Base-by-base conservation (phyloP, 148 eudicot species). In the Rhododendron simsii region DNA sequence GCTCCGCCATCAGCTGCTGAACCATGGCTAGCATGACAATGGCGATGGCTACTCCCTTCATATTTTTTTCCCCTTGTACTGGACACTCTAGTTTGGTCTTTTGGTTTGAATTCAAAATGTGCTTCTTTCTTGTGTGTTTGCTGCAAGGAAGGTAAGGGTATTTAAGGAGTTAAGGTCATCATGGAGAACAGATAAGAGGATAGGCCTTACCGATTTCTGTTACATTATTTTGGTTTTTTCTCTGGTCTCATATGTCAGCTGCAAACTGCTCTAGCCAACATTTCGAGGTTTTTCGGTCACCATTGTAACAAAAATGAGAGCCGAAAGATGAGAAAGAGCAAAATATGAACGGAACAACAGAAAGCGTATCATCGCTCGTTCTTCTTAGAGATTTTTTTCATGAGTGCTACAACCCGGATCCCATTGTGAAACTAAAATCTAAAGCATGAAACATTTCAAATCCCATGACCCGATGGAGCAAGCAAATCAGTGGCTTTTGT, bases 1-100 rank as follows among this genome's bases (percentile, higher is more conserved):
- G 85, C 85, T 65, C 35, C 39, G 26, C 23, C 85, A 83, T 83
- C 26, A 83, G 45, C 85, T 65, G 84, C 84, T 83, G 85, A 83
- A 65, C 12, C 77, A 67, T 44, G 85, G 78, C 77, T 26, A 83
- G n/a, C 55, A 67, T 57, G 13, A 67, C 76, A 10, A 67, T 45
- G 41, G 33, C 85, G 12, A 69, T 83, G 16, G 28, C 78, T 6
- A 59, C 48, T 67, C 78, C 85, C 59, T 83, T 67, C 78, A 67
- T 83, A 83, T 83, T 80, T 87, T 86, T 83, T 87, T 33, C 65
- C 65, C 57, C 51, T 20, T 83, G 35, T 57, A 18, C 5, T 13
- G 9, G 39, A 28, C 4, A 50, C 14, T 51, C 15, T 33, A 28
- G 48, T 3, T 80, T 51, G 26, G 15, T 33, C 21, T 16, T 53